Percentiles rank a stretch among this genome's conserved stretches.
phyloP scores from a whole-genome alignment of 495 filamentous ascomycete species.

The Xylaria nigripes region DNA sequence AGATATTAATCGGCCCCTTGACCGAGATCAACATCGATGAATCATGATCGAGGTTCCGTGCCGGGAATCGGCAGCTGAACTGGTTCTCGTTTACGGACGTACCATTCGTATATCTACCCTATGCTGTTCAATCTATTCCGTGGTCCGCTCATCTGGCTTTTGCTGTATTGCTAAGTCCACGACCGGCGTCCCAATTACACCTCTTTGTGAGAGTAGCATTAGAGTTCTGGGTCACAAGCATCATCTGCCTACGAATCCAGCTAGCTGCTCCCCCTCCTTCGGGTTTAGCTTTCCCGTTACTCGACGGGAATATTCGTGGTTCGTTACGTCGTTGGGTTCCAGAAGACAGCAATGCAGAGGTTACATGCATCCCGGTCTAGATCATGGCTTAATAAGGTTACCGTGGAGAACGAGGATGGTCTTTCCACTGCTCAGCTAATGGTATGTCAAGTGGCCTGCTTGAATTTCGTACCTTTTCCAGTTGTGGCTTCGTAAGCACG shows the following conservation, averaged over 20 bases:
- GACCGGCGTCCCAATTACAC: not conserved
- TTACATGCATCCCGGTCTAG: slow-evolving; percentile 18
- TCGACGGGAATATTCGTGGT: slow-evolving; percentile 12
- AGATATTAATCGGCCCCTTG: not conserved
- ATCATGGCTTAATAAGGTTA: slow-evolving; percentile 46
- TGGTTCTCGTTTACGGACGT: too few species aligned
- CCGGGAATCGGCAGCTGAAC: too few species aligned
- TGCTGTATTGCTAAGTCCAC: not conserved
- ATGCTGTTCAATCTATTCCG: not conserved
- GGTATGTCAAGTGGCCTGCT: slow-evolving; percentile 27
- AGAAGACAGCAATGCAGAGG: slow-evolving; percentile 15
- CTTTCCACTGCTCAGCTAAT: slow-evolving; percentile 79
- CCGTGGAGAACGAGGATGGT: slow-evolving; percentile 67
- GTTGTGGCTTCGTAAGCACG: not conserved
- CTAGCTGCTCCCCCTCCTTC: not conserved
- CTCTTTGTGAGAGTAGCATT: not conserved
- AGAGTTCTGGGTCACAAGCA: slow-evolving; percentile 4
- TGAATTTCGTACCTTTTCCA: not conserved
- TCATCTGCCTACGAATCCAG: slow-evolving; percentile 3
- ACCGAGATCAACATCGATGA: not conserved
- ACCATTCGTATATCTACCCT: not conserved
- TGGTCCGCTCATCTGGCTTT: not conserved
- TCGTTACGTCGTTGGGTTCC: not conserved
- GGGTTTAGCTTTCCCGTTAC: slow-evolving; percentile 7
- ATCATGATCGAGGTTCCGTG: not conserved